Evolutionary conservation across 139 green algal species (phyloP).

Genomic region (Chlamydomonas schloesseri): DNA sequence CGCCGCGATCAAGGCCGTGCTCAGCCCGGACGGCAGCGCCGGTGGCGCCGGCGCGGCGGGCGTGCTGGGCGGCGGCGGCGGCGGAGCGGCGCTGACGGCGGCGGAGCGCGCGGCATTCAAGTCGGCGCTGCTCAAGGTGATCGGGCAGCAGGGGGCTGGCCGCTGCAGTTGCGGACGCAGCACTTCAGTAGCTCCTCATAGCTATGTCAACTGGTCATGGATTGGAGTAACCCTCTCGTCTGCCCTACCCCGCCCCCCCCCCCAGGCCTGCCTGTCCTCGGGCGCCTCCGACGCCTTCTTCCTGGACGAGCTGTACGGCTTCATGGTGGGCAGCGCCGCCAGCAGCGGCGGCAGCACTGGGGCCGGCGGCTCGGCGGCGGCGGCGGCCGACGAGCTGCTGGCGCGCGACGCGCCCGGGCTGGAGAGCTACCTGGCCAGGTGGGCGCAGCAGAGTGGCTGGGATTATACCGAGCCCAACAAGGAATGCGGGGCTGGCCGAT

Average conservation of each 20-base stretch:
- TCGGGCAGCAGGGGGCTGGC: not conserved
- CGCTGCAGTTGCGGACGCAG: too few relatives aligned
- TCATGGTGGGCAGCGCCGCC: constrained; percentile 61
- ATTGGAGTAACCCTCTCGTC: too few relatives aligned
- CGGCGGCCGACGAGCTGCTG: constrained; percentile 28
- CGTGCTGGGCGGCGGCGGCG: not conserved
- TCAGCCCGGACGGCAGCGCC: not conserved
- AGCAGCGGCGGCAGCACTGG: too few relatives aligned
- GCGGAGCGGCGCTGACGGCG: constrained; percentile 13
- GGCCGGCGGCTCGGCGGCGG: too few relatives aligned
- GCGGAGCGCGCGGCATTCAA: constrained; percentile 42
- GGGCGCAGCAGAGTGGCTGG: too few relatives aligned
- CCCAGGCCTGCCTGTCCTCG: constrained; percentile 45
- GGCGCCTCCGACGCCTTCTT: constrained; percentile 60
- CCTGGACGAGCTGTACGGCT: constrained; percentile 68
- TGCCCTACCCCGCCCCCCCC: not conserved
- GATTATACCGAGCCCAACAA: too few relatives aligned
- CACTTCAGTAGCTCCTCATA: too few relatives aligned
- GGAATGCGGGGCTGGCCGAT: too few relatives aligned
- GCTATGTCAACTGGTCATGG: too few relatives aligned
- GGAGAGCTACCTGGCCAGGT: constrained; percentile 28
- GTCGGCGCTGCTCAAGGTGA: constrained; percentile 52
- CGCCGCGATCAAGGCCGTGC: constrained; percentile 16
- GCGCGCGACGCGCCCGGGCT: constrained; percentile 17
- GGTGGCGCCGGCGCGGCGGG: not conserved